These are phyloP conservation scores for Volvox carteri DNA, from an alignment of 163 green algal genomes.

Conservation along the genomic window DNA sequence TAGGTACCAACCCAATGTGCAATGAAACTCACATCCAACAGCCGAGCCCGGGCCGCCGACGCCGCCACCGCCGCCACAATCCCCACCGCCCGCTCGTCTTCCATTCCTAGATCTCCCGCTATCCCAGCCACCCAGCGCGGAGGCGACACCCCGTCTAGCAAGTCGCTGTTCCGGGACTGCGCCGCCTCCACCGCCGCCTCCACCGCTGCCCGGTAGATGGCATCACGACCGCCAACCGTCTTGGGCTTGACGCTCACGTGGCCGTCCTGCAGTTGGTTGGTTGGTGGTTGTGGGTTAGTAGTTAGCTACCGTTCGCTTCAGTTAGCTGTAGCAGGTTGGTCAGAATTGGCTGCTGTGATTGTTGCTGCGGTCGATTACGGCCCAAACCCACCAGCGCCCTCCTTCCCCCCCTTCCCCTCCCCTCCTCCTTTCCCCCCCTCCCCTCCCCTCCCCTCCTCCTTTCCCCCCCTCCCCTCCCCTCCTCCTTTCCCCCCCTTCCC, in stretches of 20 bases:
- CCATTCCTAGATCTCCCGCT: slow-evolving; percentile 48
- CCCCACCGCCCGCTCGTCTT: slow-evolving; percentile 54
- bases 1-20: too few species aligned
- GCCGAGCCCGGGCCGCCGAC: slow-evolving; percentile 11
- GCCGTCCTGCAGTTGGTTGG: slow-evolving; percentile 34
- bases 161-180: neutral
- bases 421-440: too few species aligned
- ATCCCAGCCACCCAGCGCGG: slow-evolving; percentile 53
- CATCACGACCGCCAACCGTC: slow-evolving; percentile 66
- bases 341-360: too few species aligned
- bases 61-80: slow-evolving; percentile 38
- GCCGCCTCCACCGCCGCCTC: slow-evolving; percentile 59
- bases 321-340: neutral
- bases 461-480: too few species aligned
- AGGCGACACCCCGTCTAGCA: slow-evolving; percentile 15
- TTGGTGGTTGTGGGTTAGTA: neutral
- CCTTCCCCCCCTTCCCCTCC: neutral
- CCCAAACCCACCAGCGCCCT: neutral
- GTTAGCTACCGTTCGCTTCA: too few species aligned
- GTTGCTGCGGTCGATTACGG: neutral
- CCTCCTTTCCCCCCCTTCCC: too few species aligned
- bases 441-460: too few species aligned
- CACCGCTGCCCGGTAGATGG: slow-evolving; percentile 63
- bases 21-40: slow-evolving; percentile 57
- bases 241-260: slow-evolving; percentile 62